A percentile compares a stretch with the other conserved stretches of the same genome.
These are phyloP conservation scores for Zizania latifolia DNA, from an alignment of 176 grass and related monocot genomes.

Conservation along the genomic window DNA sequence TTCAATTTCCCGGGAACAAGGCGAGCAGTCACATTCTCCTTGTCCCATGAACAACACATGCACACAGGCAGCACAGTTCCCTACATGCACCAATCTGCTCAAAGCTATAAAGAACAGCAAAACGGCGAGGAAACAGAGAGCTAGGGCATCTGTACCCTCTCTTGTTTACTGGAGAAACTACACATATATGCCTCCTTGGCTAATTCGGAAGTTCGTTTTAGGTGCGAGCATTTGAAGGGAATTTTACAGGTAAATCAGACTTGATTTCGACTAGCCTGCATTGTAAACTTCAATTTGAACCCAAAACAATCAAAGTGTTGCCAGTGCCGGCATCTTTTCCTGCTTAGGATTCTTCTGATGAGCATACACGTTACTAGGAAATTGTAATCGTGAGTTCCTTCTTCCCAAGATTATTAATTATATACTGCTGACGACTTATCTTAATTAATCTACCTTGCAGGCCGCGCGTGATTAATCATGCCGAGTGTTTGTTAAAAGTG, in stretches of 20 bases:
- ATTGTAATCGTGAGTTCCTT: neutral
- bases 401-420: slow-evolving; percentile 5
- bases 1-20: neutral
- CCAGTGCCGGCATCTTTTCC: too few relatives aligned
- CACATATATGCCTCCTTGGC: too few relatives aligned
- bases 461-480: slow-evolving; percentile 18
- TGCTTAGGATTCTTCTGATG: slow-evolving; percentile 29
- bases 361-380: neutral
- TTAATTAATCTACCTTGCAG: slow-evolving; percentile 31
- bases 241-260: neutral
- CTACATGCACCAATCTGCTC: neutral
- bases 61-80: neutral
- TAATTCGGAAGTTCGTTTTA: too few relatives aligned
- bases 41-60: too few relatives aligned
- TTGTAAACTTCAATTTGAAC: neutral
- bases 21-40: neutral
- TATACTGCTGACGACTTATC: slow-evolving; percentile 1
- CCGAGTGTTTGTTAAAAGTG: slow-evolving; percentile 27
- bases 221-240: neutral
- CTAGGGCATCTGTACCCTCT: too few relatives aligned
- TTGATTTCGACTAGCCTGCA: neutral
- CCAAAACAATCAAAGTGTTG: neutral
- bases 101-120: too few relatives aligned
- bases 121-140: too few relatives aligned
- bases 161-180: too few relatives aligned